Base-by-base conservation (phyloP, 2,329 filamentous ascomycete genomes). In the Aspergillus thermomutatus region DNA sequence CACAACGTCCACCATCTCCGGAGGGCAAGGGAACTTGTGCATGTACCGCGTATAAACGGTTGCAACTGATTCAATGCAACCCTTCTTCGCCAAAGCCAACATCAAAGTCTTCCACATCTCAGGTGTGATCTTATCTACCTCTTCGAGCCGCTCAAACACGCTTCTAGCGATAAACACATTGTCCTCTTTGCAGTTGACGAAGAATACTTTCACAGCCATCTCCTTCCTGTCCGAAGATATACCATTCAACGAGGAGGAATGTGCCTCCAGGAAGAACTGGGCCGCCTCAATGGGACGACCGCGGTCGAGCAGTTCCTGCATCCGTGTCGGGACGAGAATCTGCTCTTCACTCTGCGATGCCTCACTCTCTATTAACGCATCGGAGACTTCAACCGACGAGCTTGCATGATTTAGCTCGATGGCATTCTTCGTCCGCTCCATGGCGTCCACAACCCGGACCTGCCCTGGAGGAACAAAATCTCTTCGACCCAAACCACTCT, bases 91-190 rank as follows among this genome's bases (percentile, higher is more conserved):
- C 52, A 76, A 59, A 11, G 68, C 57, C 53, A 72, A 63, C 45
- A 77, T 68, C 61, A 77, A 54, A 11, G 69, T 62, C 50, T 69
- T 69, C 75, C 75, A 77, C 60, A 76, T 67, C 14, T 64, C 58
- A 8, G 60, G 61, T 14, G 70, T 69, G 6, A 77, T 58, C 19
- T 63, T 57, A 45, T 69, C 65, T 48, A 74, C 59, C 21, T 62
- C 60, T 49, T 74, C 69, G 51, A 77, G 55, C 21, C 70, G 69
- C 21, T 69, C 55, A 50, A 76, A 77, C 2, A 77, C 47, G 49
- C 63, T 69, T 28, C 71, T 62, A n/a, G 75, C 75, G 10, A 75
- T 64, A 50, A 71, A 74, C 1, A 74, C 64, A 47, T 77, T 77
- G 5, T 68, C 68, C 41, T 69, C 65, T 45, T 64, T 65, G 59